phyloP scores from a whole-genome alignment of 2,329 filamentous ascomycete genomes.

The Emergomyces africanus region DNA sequence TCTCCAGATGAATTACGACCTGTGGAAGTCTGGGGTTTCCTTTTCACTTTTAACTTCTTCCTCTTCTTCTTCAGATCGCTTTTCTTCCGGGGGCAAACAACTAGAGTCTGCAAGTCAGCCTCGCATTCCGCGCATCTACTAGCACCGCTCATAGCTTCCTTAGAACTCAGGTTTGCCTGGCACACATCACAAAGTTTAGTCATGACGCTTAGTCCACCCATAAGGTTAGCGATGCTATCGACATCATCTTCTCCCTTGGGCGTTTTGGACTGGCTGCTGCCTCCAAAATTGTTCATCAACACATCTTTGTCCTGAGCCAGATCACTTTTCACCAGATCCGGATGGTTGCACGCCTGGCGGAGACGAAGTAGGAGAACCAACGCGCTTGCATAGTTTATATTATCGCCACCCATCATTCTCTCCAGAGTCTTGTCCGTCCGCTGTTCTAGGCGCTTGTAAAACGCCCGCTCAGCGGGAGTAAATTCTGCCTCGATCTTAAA shows the following conservation, averaged over 20 bases:
- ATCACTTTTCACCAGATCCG: slow-evolving; percentile 72
- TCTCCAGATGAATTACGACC: slow-evolving; percentile 10
- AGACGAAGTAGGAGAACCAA: slow-evolving; percentile 83
- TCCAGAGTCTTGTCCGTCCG: slow-evolving; percentile 79
- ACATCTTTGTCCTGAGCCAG: slow-evolving; percentile 81
- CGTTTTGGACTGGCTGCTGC: slow-evolving; percentile 38
- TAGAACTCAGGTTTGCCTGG: slow-evolving; percentile 50
- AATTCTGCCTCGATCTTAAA: slow-evolving; percentile 68
- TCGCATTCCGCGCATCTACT: slow-evolving; percentile 63
- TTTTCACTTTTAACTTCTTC: slow-evolving; percentile 25
- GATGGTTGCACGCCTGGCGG: slow-evolving; percentile 90
- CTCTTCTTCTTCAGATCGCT: slow-evolving; percentile 26
- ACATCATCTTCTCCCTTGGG: slow-evolving; percentile 49
- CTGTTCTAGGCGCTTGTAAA: slow-evolving; percentile 72
- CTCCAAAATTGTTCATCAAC: slow-evolving; percentile 48
- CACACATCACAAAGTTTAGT: slow-evolving; percentile 75
- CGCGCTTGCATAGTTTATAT: slow-evolving; percentile 84
- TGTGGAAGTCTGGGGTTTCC: slow-evolving; percentile 34
- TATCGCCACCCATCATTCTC: slow-evolving; percentile 69
- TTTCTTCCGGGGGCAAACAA: slow-evolving; percentile 21
- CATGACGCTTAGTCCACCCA: slow-evolving; percentile 70
- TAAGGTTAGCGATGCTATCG: slow-evolving; percentile 72
- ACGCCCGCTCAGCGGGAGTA: slow-evolving; percentile 63
- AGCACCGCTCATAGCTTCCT: slow-evolving; percentile 40
- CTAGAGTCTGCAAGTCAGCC: slow-evolving; percentile 55